Evolutionary conservation across 2,329 filamentous ascomycete species (phyloP).

Genomic region (Epichloe sp.): DNA sequence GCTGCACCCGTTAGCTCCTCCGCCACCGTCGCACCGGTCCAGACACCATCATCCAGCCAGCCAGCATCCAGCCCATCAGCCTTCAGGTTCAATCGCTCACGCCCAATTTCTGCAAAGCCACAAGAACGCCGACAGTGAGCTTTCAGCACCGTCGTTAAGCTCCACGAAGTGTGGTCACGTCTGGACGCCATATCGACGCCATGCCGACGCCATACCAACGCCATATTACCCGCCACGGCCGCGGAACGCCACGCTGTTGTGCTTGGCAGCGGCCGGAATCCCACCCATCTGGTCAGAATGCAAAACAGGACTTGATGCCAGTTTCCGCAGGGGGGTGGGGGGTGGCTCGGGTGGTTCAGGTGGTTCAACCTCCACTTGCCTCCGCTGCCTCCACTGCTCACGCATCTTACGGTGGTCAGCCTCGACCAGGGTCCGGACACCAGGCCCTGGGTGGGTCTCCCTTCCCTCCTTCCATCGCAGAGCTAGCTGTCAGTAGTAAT

Average conservation of each 20-base stretch:
- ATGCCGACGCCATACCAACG: slow-evolving; percentile 5
- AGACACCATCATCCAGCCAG: slow-evolving; percentile 5
- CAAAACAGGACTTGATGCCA: too few relatives aligned
- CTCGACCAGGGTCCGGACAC: slow-evolving; percentile 3
- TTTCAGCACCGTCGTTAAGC: slow-evolving; percentile 1
- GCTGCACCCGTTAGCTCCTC: neutral
- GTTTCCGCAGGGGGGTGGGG: too few relatives aligned
- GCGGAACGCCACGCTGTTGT: slow-evolving; percentile 1
- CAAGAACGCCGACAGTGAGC: slow-evolving; percentile 1
- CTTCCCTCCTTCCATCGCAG: neutral
- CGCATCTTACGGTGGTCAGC: slow-evolving; percentile 6
- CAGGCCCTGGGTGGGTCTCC: neutral
- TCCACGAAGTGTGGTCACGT: slow-evolving; percentile 3
- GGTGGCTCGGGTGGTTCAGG: too few relatives aligned
- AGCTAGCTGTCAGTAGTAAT: slow-evolving; percentile 1
- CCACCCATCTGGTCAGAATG: too few relatives aligned
- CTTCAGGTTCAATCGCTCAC: neutral
- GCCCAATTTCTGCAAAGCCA: slow-evolving; percentile 5
- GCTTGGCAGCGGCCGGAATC: too few relatives aligned
- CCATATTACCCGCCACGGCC: slow-evolving; percentile 5
- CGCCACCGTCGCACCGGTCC: slow-evolving; percentile 11
- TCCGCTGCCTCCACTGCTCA: slow-evolving; percentile 5
- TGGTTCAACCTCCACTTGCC: neutral
- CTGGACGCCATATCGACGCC: neutral
- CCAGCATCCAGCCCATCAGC: neutral